phyloP scores from a whole-genome alignment of 2,329 filamentous ascomycete species.

The Byssochlamys sp. region DNA sequence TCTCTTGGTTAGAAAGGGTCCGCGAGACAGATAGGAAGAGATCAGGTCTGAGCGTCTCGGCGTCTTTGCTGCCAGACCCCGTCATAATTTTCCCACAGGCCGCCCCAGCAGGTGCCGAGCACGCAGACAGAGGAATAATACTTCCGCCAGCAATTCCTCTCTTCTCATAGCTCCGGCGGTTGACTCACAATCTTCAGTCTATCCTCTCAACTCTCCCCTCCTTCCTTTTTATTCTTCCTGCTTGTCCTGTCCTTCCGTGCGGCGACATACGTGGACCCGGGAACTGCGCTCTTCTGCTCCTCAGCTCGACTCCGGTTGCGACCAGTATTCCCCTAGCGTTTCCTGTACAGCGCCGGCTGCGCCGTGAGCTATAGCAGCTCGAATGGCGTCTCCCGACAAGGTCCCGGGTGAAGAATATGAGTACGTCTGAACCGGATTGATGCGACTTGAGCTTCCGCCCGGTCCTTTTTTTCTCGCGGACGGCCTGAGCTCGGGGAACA shows the following conservation, averaged over 20 bases:
- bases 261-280: neutral
- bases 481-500: neutral
- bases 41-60: neutral
- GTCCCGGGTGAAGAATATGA: conserved; percentile 37
- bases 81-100: conserved; percentile 5
- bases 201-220: neutral
- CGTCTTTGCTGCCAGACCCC: conserved; percentile 1
- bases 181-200: conserved; percentile 3
- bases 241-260: conserved; percentile 1
- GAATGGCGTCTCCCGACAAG: conserved; percentile 34
- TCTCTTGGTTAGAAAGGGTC: neutral
- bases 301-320: neutral
- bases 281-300: neutral
- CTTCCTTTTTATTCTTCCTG: neutral
- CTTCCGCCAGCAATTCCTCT: neutral
- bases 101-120: conserved; percentile 1
- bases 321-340: neutral
- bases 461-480: conserved; percentile 5
- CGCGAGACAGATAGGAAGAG: neutral
- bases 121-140: conserved; percentile 1
- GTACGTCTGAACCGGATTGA: conserved; percentile 20
- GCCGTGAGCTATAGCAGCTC: conserved; percentile 25
- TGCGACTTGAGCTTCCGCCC: neutral
- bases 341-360: conserved; percentile 23
- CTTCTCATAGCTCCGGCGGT: neutral